Evolutionary conservation across 352 stramenopile genomes (phyloP).

Genomic region (Globisporangium alternatum): DNA sequence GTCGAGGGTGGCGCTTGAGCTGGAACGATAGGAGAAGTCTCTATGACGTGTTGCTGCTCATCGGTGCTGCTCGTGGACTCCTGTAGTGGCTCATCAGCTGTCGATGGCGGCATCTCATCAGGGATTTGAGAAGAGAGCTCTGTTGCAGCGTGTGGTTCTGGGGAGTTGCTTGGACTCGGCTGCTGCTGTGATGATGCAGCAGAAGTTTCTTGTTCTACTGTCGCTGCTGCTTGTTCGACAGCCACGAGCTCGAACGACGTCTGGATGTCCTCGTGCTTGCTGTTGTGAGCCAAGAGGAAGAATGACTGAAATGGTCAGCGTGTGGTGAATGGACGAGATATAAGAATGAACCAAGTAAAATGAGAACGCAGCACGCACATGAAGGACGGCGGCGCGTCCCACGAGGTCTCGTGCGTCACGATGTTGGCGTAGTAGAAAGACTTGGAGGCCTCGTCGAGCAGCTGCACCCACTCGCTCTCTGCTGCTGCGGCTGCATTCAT

Average conservation of each 20-base stretch:
- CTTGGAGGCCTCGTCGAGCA: constrained; percentile 8
- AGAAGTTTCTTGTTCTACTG: neutral
- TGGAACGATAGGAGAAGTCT: neutral
- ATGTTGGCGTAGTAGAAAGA: constrained; percentile 18
- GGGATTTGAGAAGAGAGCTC: neutral
- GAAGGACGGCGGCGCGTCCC: constrained; percentile 13
- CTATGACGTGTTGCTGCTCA: neutral
- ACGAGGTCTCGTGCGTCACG: constrained; percentile 13
- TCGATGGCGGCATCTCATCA: neutral
- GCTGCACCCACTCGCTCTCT: constrained; percentile 12
- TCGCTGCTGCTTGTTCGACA: neutral
- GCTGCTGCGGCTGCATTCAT: neutral
- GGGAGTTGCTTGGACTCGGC: neutral
- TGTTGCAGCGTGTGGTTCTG: neutral
- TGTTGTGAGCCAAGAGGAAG: neutral
- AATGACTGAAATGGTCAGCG: no score
- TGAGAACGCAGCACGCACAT: constrained; percentile 8
- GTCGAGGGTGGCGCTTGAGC: neutral
- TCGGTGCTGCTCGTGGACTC: neutral
- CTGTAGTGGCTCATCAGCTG: neutral
- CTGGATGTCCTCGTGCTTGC: constrained; percentile 18
- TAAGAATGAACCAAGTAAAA: no score
- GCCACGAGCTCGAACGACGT: constrained; percentile 3
- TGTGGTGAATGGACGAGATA: no score
- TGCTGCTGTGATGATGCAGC: neutral